Conservation (phyloP, 2,329 filamentous ascomycete genomes). For the Fragosphaeria purpurea region DNA sequence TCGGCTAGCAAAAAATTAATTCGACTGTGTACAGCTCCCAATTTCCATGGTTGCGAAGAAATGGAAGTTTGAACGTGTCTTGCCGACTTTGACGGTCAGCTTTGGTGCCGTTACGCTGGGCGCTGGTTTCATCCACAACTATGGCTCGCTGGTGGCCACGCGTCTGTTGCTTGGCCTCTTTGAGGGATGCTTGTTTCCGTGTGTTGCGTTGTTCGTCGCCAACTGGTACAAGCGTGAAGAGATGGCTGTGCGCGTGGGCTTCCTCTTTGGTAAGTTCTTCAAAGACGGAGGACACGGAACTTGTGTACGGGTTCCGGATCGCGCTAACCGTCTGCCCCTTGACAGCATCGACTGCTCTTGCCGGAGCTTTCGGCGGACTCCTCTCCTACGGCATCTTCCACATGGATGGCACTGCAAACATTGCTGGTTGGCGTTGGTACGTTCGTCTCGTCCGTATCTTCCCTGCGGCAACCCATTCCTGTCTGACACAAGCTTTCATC, state of each 20-base stretch:
- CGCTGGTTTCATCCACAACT: constrained; percentile 16
- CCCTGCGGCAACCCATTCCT: background rate
- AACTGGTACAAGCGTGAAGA: constrained; percentile 49
- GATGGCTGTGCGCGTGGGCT: constrained; percentile 41
- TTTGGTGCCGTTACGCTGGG: background rate
- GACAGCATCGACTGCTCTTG: constrained; percentile 35
- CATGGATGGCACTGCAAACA: constrained; percentile 35
- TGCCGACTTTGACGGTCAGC: background rate
- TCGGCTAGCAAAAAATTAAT: background rate
- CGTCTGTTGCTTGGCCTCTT: constrained; percentile 37
- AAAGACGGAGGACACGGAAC: too few species aligned
- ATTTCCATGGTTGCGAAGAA: background rate
- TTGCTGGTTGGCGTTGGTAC: constrained; percentile 36
- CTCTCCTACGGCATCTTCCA: constrained; percentile 42
- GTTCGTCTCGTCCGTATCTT: background rate
- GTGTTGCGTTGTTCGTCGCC: constrained; percentile 36
- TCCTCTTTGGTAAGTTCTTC: constrained; percentile 27
- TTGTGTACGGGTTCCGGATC: too few species aligned
- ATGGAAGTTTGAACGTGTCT: background rate
- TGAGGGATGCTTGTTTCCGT: constrained; percentile 40
- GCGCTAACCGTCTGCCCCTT: too few species aligned
- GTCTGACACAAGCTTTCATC: too few species aligned
- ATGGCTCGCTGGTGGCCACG: constrained; percentile 31
- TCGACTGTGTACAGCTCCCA: background rate
- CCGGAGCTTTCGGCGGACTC: constrained; percentile 49